Base-by-base conservation (phyloP, 2,329 filamentous ascomycete species). In the Fusarium sp. region DNA sequence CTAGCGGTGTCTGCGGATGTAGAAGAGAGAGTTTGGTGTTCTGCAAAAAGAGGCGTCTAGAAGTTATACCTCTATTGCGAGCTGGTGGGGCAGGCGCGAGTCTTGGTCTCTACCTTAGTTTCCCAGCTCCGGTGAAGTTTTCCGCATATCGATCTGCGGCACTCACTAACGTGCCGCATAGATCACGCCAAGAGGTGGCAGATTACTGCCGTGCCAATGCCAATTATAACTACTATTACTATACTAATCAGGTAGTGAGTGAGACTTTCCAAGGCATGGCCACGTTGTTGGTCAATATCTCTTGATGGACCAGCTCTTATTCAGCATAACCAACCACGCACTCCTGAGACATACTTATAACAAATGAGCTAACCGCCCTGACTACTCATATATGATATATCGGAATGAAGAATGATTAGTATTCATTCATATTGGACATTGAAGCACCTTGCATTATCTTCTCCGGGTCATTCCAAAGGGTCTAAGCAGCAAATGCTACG, bases 161-260 rank as follows among this genome's bases (percentile, higher is more conserved):
- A 31, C 28, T 31, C 28, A 31, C 28, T 31, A 42, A 33, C 46
- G 54, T 36, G 20, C 20, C 58, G 43, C 40, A 53, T 43, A 62
- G 56, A 58, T 67, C 46, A 50, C 36, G 66, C 66, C 61, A 69
- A 63, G 66, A 67, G 44, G 49, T 69, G 66, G 61, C 66, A 67
- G 61, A 51, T 55, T 48, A 40, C 60, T 33, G 14, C 53, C 22
- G 34, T 24, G 22, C 22, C 22, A 24, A 40, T 55, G 9, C 52
- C 33, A n/a, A 57, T 33, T 53, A 34, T 26, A 34, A 44, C 22
- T 33, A 55, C 42, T 24, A 24, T 7, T 24, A 7, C 18, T 20
- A 20, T 20, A 20, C 18, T 13, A 31, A 31, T 31, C 13, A 31
- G 28, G 28, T 31, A 44, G 22, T 43, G 48, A 22, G 18, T 55